Evolutionary conservation across 768 basidiomycete genomes (phyloP).

Genomic region (Xerocomellus intermedius): DNA sequence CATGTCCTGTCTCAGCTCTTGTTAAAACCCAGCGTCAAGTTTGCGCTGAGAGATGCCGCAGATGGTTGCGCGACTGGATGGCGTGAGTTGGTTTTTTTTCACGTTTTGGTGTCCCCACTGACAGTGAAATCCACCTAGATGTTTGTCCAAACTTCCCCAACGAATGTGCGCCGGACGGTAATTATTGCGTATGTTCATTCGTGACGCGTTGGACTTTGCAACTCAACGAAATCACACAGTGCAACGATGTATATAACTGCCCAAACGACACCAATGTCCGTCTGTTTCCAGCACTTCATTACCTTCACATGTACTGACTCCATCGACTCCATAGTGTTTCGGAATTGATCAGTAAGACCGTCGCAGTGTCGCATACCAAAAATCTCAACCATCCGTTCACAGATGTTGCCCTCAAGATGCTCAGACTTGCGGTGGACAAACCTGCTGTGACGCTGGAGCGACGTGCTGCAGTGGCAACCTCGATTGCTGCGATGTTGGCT

Average conservation of each 20-base stretch:
- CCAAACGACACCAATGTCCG: constrained; percentile 15
- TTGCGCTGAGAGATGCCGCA: constrained; percentile 2
- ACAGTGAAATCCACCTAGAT: constrained; percentile 5
- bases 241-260: constrained; percentile 4
- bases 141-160: constrained; percentile 19
- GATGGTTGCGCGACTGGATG: constrained; percentile 12
- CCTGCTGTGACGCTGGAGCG: constrained; percentile 12
- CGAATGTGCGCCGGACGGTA: constrained; percentile 17
- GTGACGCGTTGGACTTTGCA: no score
- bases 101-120: neutral
- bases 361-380: neutral
- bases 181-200: constrained; percentile 17
- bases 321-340: constrained; percentile 7
- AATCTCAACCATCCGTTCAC: neutral
- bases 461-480: constrained; percentile 8
- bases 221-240: constrained; percentile 10
- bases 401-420: constrained; percentile 19
- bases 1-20: constrained; percentile 13
- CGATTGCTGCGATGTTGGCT: constrained; percentile 11
- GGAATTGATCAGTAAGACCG: constrained; percentile 4
- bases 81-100: constrained; percentile 6
- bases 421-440: constrained; percentile 10
- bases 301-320: neutral
- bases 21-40: constrained; percentile 1
- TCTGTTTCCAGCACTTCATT: neutral